Evolutionary conservation across 129 eudicot species (phyloP), one percentile per base, ranked within the genome.

Genomic region (Saposhnikovia divaricata): DNA sequence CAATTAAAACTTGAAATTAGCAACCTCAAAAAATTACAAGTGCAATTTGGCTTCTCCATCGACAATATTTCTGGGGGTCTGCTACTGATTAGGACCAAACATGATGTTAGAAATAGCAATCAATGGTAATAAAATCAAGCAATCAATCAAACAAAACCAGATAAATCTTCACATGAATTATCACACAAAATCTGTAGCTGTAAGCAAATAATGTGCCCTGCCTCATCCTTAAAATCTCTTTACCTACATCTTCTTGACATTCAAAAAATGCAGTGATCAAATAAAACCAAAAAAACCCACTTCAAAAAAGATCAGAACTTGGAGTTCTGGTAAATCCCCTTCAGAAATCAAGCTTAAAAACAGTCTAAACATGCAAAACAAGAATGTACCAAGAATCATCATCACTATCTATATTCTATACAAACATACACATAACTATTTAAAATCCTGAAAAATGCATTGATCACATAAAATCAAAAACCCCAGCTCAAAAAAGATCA

Each of bases 381-480:
- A 72, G 46, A 72, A 21, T 44, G 28, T 72, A 21, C 14, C 27
- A 16, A 9, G 1, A 40, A 72, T 39, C 46, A 40, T 8, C 45
- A 37, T 14, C 8, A 2, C 12, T 14, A 38, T 42, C 14, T 42
- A 0, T 19, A 42, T 3, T 9, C 16, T 34, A 15, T 16, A 18
- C 16, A 31, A 31, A 31, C 34, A 31, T 31, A 31, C 34, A 31
- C 34, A 8, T 15, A 42, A 4, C 19, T 7, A 3, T 3, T 4
- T 0, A 0, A 21, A 40, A 15, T 10, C 15, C 37, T 1, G 0
- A 44, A 73, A 73, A 43, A 39, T 12, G 31, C 14, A 73, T 44
- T 74, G 77, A 74, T 74, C 55, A 43, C 34, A 42, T 16, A 25
- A 74, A 74, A 73, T 73, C 50, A 73, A 40, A 10, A 73, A 74